These are phyloP conservation scores for Aspergillus aculeatus DNA, from an alignment of 2,329 filamentous ascomycete species.

Conservation along the genomic window DNA sequence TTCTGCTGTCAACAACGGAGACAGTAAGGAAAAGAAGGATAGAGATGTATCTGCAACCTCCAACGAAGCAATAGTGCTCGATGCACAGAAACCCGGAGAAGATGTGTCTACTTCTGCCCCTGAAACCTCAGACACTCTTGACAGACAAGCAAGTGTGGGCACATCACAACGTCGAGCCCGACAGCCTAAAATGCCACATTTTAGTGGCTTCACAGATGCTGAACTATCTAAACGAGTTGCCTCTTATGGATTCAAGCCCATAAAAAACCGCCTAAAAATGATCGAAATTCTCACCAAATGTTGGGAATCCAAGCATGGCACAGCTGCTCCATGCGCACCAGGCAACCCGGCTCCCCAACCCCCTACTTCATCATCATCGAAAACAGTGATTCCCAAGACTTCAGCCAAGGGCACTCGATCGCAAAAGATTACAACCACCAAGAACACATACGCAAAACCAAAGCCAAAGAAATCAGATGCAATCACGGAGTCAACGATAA, in stretches of 20 bases:
- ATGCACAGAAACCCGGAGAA: neutral
- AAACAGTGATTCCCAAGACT: neutral
- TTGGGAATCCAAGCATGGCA: constrained; percentile 60
- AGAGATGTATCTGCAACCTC: neutral
- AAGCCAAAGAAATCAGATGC: constrained; percentile 10
- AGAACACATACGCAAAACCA: constrained; percentile 13
- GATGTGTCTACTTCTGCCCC: neutral
- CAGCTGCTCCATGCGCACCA: constrained; percentile 19
- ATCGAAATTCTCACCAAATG: constrained; percentile 68
- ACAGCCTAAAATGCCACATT: constrained; percentile 53
- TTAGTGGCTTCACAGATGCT: constrained; percentile 59
- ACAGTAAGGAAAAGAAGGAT: neutral
- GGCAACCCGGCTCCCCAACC: constrained; percentile 17
- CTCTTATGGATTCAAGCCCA: constrained; percentile 69
- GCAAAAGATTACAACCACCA: neutral
- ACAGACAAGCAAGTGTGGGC: neutral
- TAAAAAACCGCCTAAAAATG: constrained; percentile 68
- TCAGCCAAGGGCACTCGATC: constrained; percentile 1
- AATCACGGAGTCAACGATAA: neutral
- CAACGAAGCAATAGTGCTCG: neutral
- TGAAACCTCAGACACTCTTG: neutral
- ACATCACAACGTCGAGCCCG: neutral
- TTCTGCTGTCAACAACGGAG: neutral
- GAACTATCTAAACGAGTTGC: constrained; percentile 63
- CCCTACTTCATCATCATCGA: neutral